Percentiles rank a stretch among this genome's conserved stretches.
Conservation (phyloP, 176 grass and related monocot genomes). For the Zea mays region DNA sequence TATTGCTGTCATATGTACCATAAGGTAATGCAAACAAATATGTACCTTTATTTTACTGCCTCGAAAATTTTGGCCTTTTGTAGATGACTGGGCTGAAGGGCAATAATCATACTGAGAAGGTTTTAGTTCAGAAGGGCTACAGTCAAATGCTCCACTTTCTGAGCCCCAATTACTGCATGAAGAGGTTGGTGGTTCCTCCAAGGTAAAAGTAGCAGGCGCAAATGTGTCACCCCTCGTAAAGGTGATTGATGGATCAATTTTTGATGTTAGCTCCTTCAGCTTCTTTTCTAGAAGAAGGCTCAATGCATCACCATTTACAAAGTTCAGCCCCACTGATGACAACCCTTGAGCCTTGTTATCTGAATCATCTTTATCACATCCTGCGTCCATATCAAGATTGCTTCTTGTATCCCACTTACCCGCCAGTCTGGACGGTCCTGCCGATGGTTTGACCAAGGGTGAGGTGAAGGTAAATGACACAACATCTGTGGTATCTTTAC, state of each 20-base stretch:
- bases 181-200: slow-evolving; percentile 32
- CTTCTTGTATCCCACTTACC: slow-evolving; percentile 45
- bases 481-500: slow-evolving; percentile 63
- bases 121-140: slow-evolving; percentile 44
- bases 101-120: slow-evolving; percentile 36
- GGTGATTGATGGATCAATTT: slow-evolving; percentile 54
- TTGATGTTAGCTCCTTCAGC: slow-evolving; percentile 64
- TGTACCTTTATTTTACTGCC: slow-evolving; percentile 49
- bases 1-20: not conserved
- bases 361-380: slow-evolving; percentile 36
- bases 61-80: slow-evolving; percentile 45
- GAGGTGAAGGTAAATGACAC: slow-evolving; percentile 91
- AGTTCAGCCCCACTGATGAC: slow-evolving; percentile 49
- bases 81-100: slow-evolving; percentile 48
- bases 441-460: slow-evolving; percentile 57
- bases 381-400: slow-evolving; percentile 37
- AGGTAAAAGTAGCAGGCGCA: slow-evolving; percentile 29
- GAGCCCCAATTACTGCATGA: slow-evolving; percentile 26
- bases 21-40: not conserved
- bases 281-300: slow-evolving; percentile 80
- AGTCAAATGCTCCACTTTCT: slow-evolving; percentile 35
- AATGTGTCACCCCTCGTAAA: slow-evolving; percentile 54
- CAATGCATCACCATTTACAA: slow-evolving; percentile 68
- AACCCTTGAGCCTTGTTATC: slow-evolving; percentile 41
- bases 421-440: slow-evolving; percentile 28